A percentile compares a stretch with the other conserved stretches of the same genome.
Conservation (phyloP, 805 yeast genomes). For the Candida golubevii region DNA sequence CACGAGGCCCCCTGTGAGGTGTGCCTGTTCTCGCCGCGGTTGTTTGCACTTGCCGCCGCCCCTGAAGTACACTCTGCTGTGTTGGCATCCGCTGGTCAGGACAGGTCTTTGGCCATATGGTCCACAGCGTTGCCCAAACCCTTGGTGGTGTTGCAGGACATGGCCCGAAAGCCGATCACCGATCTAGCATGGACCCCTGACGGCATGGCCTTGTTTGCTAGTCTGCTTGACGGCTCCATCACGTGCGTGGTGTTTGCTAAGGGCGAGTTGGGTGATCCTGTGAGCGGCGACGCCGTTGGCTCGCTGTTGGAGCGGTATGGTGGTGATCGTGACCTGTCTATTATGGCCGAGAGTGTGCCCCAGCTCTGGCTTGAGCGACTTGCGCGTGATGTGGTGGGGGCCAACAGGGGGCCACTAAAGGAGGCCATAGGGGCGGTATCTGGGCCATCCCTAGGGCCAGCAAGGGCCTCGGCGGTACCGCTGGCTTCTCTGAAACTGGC, state of each 20-base stretch:
- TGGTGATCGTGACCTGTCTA: constrained; percentile 76
- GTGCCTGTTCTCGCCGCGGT: constrained; percentile 66
- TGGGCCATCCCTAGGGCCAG: background rate
- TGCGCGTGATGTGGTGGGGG: background rate
- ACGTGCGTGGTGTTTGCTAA: constrained; percentile 60
- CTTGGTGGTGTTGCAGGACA: constrained; percentile 70
- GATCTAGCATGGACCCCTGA: constrained; percentile 87
- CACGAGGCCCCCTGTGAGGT: constrained; percentile 87
- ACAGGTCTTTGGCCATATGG: constrained; percentile 85
- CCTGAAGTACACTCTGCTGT: constrained; percentile 51
- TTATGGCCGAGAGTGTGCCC: constrained; percentile 81
- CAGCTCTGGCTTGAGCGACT: constrained; percentile 51
- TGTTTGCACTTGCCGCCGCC: constrained; percentile 41
- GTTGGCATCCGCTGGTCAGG: constrained; percentile 96
- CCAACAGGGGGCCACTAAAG: background rate
- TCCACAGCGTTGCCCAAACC: constrained; percentile 74
- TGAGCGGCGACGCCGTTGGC: constrained; percentile 59
- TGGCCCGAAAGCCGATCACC: constrained; percentile 73
- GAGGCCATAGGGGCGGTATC: background rate
- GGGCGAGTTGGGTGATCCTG: constrained; percentile 60
- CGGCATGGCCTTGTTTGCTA: constrained; percentile 67
- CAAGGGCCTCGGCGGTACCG: background rate
- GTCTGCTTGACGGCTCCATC: constrained; percentile 84
- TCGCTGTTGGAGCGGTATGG: constrained; percentile 79
- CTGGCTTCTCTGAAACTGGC: background rate